phyloP scores from a whole-genome alignment of 208 protist genomes.

The Acanthamoeba rhysodes region DNA sequence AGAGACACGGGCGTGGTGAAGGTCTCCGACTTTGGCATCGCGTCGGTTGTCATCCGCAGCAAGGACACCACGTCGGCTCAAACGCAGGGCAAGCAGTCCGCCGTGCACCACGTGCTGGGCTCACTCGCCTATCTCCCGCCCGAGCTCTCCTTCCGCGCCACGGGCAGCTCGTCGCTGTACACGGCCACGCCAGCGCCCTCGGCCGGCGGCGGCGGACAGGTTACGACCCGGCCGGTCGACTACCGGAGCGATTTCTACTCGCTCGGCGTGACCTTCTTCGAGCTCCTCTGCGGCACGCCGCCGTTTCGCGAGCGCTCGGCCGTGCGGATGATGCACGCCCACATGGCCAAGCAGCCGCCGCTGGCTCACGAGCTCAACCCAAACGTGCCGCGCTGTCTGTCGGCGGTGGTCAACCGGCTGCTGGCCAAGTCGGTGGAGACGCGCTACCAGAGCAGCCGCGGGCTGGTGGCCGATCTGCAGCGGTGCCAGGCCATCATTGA shows the following conservation, averaged over 20 bases:
- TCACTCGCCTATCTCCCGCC: slow-evolving; percentile 68
- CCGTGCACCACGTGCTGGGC: slow-evolving; percentile 54
- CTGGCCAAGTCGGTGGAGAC: slow-evolving; percentile 60
- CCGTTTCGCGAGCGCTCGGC: slow-evolving; percentile 60
- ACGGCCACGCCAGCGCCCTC: background rate
- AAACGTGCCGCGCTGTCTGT: slow-evolving; percentile 44
- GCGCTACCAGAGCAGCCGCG: slow-evolving; percentile 59
- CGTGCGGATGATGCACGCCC: slow-evolving; percentile 70
- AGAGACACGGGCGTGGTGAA: slow-evolving; percentile 37
- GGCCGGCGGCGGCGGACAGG: background rate
- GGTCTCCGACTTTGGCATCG: slow-evolving; percentile 66
- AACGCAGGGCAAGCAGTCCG: background rate
- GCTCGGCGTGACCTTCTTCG: slow-evolving; percentile 51
- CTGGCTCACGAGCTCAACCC: slow-evolving; percentile 1
- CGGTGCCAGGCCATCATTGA: slow-evolving; percentile 30
- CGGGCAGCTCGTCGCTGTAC: background rate
- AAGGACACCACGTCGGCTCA: slow-evolving; percentile 66
- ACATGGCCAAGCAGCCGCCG: slow-evolving; percentile 74
- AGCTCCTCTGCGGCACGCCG: slow-evolving; percentile 24
- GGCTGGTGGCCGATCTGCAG: slow-evolving; percentile 10
- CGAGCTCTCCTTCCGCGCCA: slow-evolving; percentile 51
- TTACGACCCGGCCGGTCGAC: background rate
- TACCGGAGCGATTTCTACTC: slow-evolving; percentile 67
- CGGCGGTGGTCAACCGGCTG: slow-evolving; percentile 15
- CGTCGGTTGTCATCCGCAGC: slow-evolving; percentile 47